phyloP scores from a whole-genome alignment of 2,329 filamentous ascomycete species.

The Cladosporium oxysporum region DNA sequence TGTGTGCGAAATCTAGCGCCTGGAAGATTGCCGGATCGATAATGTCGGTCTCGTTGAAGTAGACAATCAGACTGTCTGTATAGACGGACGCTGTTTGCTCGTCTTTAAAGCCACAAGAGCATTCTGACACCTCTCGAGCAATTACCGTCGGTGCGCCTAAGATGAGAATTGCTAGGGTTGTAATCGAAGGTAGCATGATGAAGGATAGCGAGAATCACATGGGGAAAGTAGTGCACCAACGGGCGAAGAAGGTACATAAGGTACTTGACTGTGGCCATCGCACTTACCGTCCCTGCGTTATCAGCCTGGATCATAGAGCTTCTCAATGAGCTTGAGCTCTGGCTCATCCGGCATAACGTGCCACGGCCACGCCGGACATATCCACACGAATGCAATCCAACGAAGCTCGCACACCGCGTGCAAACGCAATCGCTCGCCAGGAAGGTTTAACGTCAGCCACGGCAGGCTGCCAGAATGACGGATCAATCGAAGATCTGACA shows the following conservation, averaged over 20 bases:
- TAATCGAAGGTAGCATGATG: neutral
- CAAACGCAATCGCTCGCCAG: neutral
- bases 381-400: neutral
- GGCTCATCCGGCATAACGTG: neutral
- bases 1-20: constrained; percentile 42
- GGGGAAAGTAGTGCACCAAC: neutral
- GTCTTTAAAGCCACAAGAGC: constrained; percentile 49
- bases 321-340: neutral
- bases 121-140: constrained; percentile 28
- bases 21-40: constrained; percentile 36
- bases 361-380: neutral
- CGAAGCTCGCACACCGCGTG: neutral
- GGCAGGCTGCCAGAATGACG: neutral
- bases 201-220: neutral
- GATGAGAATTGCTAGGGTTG: neutral
- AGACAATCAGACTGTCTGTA: constrained; percentile 50
- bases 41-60: constrained; percentile 49
- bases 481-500: neutral
- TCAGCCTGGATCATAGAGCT: neutral
- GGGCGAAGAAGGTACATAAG: neutral
- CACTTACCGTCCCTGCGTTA: neutral
- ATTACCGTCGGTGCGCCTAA: neutral
- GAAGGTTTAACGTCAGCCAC: neutral
- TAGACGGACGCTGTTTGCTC: constrained; percentile 38
- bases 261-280: neutral